A percentile compares a stretch with the other conserved stretches of the same genome.
Evolutionary conservation across 2,329 filamentous ascomycete species (phyloP).

Genomic region (Drechslera avenae): DNA sequence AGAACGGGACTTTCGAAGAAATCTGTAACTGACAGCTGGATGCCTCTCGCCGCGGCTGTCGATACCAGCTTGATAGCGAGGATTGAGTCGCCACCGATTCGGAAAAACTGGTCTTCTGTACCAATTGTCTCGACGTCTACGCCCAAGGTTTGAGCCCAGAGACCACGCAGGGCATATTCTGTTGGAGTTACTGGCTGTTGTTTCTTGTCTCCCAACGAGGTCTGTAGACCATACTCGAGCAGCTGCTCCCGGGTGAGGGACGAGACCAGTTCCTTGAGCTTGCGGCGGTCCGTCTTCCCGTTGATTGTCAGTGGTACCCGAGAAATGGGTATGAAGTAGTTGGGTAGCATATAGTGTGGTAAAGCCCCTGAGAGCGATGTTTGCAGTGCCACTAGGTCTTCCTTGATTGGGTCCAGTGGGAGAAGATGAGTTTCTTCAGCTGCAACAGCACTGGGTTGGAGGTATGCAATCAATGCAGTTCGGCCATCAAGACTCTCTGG

Average conservation of each 20-base stretch:
- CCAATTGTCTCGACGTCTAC: not conserved
- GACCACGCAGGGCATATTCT: not conserved
- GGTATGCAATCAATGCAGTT: not conserved
- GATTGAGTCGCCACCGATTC: not conserved
- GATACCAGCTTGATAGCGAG: not conserved
- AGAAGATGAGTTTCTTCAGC: not conserved
- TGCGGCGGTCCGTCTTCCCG: not conserved
- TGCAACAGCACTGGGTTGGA: not conserved
- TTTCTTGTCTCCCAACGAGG: not conserved
- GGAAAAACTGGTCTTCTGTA: not conserved
- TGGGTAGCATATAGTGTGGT: not conserved
- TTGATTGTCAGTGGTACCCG: not conserved
- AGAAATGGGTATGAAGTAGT: not conserved
- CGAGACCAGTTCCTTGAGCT: conserved; percentile 1
- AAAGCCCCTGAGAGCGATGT: not conserved
- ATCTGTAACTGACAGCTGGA: not conserved
- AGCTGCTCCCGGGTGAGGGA: not conserved
- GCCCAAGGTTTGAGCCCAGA: not conserved
- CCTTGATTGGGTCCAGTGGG: not conserved
- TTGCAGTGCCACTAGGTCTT: not conserved
- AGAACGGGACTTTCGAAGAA: not conserved
- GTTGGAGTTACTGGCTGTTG: not conserved
- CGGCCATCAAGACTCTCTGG: not conserved
- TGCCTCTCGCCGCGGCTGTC: not conserved
- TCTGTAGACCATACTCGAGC: not conserved